Evolutionary conservation across 805 yeast genomes (phyloP), one percentile per base, ranked within the genome.

Genomic region (Candida khao-thaluensis): DNA sequence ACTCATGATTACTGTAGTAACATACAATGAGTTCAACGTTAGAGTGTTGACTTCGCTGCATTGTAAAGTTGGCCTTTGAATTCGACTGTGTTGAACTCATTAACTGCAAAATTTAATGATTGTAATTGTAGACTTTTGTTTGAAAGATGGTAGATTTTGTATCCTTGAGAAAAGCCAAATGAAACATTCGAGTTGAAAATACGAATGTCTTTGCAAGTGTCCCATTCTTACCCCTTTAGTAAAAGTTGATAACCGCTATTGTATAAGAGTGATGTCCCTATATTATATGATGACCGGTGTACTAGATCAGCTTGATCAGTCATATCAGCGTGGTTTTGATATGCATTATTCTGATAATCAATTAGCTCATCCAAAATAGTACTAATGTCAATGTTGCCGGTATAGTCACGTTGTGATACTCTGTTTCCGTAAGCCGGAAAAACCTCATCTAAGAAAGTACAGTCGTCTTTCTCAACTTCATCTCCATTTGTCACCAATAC

Each of bases 371-470:
- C 10, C 10, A 25, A 25, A 25, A 25, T 25, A 12, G 28, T 8
- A 25, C 28, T 25, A 25, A n/a, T 25, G 28, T 25, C 14, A 25
- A n/a, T 25, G 28, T 25, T 25, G 28, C 28, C 28, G 28, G 28
- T 25, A 25, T 25, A n/a, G 14, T 25, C 28, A 25, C 12, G 28
- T 25, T 25, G 28, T 7, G 28, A 25, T 25, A 25, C 28, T 6
- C 28, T 25, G 28, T 25, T 25, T 25, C 14, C 28, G 28, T 25
- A n/a, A 25, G 28, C 14, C 28, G 28, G 28, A 25, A 25, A 11
- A 25, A 25, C 28, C 10, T 25, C 28, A 6, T 25, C 10, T 25
- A 25, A 25, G 28, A 25, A 25, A 25, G 28, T 25, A 25, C 28
- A 25, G 7, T 25, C 28, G 8, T 25, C 28, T 25, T 25, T 25